Evolutionary conservation across 2,329 filamentous ascomycete species (phyloP).

Genomic region (Colletotrichum trifolii): DNA sequence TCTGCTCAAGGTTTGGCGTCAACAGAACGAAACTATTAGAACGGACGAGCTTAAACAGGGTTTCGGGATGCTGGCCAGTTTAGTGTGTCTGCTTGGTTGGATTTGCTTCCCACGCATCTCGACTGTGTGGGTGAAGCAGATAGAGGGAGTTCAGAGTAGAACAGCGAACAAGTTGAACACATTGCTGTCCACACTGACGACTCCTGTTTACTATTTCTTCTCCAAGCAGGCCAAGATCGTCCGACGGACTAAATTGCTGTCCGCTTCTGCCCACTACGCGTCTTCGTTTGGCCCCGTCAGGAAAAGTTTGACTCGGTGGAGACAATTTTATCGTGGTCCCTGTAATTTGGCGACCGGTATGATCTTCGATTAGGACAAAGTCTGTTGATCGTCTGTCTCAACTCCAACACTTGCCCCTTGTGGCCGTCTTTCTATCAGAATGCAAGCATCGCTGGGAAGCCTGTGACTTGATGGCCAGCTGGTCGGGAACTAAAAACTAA

Average conservation of each 20-base stretch:
- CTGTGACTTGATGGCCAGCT: rapidly evolving
- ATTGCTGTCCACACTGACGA: neutral
- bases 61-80: neutral
- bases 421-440: neutral
- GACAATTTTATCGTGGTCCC: neutral
- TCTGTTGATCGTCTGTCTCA: slow-evolving; percentile 3
- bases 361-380: neutral
- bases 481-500: too few species aligned
- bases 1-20: too few species aligned
- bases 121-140: neutral
- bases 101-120: too few species aligned
- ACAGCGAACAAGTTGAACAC: neutral
- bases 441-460: too few species aligned
- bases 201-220: neutral
- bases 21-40: too few species aligned
- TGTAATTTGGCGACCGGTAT: slow-evolving; percentile 4
- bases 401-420: neutral
- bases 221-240: neutral
- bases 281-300: neutral
- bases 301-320: neutral
- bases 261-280: slow-evolving; percentile 7
- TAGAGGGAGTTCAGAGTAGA: neutral
- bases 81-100: neutral
- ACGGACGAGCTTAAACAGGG: neutral
- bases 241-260: slow-evolving; percentile 13